Percentiles rank a stretch among this genome's conserved stretches.
Conservation (phyloP, 2,329 filamentous ascomycete genomes). For the Exophiala dermatitidis region DNA sequence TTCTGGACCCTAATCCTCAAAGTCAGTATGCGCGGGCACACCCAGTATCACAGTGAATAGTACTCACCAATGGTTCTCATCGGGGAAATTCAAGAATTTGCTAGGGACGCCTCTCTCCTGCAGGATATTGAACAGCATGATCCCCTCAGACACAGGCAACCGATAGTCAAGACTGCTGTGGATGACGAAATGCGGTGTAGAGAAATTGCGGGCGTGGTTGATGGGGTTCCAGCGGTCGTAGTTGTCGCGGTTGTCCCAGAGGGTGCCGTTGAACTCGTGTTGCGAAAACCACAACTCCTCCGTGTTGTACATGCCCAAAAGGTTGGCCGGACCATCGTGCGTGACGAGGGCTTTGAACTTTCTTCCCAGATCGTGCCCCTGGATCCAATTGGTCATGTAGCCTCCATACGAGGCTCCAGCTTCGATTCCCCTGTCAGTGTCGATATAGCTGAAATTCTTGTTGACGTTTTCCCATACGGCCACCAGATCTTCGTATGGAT, state of each 20-base stretch:
- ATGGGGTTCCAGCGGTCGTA: conserved; percentile 68
- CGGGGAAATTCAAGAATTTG: conserved; percentile 69
- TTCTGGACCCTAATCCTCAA: conserved; percentile 59
- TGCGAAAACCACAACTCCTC: conserved; percentile 49
- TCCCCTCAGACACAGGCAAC: conserved; percentile 70
- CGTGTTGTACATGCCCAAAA: conserved; percentile 43
- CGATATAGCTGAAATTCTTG: conserved; percentile 33
- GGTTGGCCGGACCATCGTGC: conserved; percentile 77
- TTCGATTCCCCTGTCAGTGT: conserved; percentile 36
- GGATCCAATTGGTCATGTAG: conserved; percentile 68
- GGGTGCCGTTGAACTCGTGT: conserved; percentile 45
- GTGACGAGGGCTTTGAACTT: conserved; percentile 83
- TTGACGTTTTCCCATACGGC: conserved; percentile 66
- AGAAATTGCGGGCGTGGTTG: conserved; percentile 58
- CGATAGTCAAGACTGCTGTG: conserved; percentile 82
- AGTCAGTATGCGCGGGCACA: too few species aligned
- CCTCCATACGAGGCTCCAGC: conserved; percentile 39
- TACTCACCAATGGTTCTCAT: conserved; percentile 55
- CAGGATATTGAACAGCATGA: conserved; percentile 73
- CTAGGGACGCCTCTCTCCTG: conserved; percentile 67
- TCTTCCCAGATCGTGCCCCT: conserved; percentile 73
- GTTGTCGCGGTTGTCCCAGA: conserved; percentile 50
- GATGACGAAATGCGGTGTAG: conserved; percentile 74
- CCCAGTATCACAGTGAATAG: background rate
- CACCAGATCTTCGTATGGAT: conserved; percentile 75